Evolutionary conservation across 345 rosid species (phyloP).

Genomic region (Isatis tinctoria): DNA sequence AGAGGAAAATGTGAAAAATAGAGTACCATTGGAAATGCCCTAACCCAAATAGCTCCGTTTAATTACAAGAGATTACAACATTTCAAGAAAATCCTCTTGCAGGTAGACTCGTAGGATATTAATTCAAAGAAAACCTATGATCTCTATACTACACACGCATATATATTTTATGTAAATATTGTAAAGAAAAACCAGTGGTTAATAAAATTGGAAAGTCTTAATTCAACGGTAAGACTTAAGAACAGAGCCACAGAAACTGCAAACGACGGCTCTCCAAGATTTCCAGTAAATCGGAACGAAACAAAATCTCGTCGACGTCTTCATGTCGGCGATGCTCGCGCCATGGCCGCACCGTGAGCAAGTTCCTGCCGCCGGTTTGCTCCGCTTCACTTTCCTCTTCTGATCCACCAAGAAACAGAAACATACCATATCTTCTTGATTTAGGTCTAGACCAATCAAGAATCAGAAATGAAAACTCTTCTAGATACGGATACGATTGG

Average conservation of each 20-base stretch:
- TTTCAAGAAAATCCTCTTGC: not conserved
- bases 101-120: not conserved
- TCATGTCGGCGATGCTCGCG: constrained; percentile 69
- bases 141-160: not conserved
- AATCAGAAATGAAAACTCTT: not conserved
- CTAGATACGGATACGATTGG: not conserved
- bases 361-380: constrained; percentile 69
- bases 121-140: not conserved
- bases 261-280: constrained; percentile 66
- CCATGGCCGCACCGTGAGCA: constrained; percentile 61
- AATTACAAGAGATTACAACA: constrained; percentile 3
- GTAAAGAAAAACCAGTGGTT: not conserved
- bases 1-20: no score
- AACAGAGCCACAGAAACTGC: constrained; percentile 67
- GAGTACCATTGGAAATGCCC: no score
- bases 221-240: constrained; percentile 59
- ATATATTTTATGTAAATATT: not conserved
- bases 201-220: not conserved
- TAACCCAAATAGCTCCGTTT: not conserved
- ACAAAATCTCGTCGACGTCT: constrained; percentile 61
- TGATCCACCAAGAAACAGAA: constrained; percentile 79
- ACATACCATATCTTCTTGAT: constrained; percentile 45
- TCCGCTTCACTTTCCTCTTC: constrained; percentile 40
- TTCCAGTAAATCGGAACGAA: constrained; percentile 56
- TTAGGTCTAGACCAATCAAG: not conserved